Conservation (phyloP, 2,329 filamentous ascomycete species). For the Cladophialophora exuberans region DNA sequence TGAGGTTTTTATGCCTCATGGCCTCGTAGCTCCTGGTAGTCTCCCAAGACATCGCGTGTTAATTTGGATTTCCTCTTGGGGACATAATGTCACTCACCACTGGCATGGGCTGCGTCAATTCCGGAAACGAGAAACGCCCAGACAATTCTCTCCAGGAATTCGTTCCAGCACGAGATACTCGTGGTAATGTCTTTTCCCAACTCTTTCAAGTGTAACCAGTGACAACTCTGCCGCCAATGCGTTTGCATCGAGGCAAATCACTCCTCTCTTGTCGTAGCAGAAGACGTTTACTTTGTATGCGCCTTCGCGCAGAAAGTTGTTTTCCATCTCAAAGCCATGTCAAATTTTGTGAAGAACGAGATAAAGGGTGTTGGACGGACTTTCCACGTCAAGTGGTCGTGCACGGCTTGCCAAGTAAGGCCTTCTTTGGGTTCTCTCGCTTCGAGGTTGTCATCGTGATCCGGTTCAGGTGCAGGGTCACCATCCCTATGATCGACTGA, state of each 20-base stretch:
- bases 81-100: no score
- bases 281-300: background rate
- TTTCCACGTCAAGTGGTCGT: background rate
- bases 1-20: no score
- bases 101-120: no score
- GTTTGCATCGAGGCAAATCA: background rate
- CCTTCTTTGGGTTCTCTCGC: background rate
- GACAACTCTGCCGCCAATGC: background rate
- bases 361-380: background rate
- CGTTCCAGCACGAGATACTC: background rate
- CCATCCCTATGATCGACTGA: background rate
- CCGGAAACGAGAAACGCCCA: no score
- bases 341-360: background rate
- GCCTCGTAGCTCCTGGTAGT: no score
- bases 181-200: background rate
- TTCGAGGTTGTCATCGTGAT: background rate
- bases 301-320: background rate
- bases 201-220: background rate
- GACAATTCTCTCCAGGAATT: no score
- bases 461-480: background rate
- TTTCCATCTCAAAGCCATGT: background rate
- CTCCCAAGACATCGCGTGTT: no score
- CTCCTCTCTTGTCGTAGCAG: background rate
- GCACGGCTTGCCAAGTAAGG: background rate
- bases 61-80: no score